A percentile compares a stretch with the other conserved stretches of the same genome.
These are phyloP conservation scores for Crassisporium funariophilum DNA, from an alignment of 768 basidiomycete genomes.

Conservation along the genomic window DNA sequence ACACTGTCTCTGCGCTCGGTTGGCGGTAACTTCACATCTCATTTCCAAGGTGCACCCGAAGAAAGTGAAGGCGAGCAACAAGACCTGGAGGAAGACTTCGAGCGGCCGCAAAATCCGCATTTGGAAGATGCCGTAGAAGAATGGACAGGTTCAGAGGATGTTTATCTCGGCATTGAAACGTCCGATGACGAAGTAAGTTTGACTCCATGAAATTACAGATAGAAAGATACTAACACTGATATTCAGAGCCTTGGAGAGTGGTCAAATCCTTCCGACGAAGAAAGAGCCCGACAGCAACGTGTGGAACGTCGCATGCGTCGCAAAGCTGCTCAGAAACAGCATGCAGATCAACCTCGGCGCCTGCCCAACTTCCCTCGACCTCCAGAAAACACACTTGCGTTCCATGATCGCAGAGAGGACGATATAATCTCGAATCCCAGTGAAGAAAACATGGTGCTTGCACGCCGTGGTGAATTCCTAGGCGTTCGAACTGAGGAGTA, in stretches of 20 bases:
- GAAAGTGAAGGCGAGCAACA: conserved; percentile 2
- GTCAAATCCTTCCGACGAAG: conserved; percentile 92
- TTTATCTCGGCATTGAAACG: conserved; percentile 46
- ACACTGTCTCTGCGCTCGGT: conserved; percentile 67
- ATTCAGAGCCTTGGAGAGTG: conserved; percentile 81
- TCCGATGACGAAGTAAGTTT: conserved; percentile 71
- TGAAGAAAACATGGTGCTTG: conserved; percentile 60
- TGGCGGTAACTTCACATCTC: conserved; percentile 49
- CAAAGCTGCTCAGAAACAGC: conserved; percentile 43
- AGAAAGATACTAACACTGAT: conserved; percentile 9
- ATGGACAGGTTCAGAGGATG: conserved; percentile 85
- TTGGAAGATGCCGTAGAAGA: conserved; percentile 59
- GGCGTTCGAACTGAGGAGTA: conserved; percentile 45
- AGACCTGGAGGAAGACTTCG: conserved; percentile 25
- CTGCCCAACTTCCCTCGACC: conserved; percentile 82
- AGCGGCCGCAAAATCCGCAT: conserved; percentile 21
- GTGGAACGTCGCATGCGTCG: conserved; percentile 64
- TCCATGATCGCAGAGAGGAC: conserved; percentile 42
- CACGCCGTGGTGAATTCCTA: conserved; percentile 42
- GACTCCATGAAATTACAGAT: neutral
- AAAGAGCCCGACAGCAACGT: conserved; percentile 71
- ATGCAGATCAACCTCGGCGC: conserved; percentile 64
- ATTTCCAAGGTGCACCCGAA: conserved; percentile 24
- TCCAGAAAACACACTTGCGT: conserved; percentile 51
- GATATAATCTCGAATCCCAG: conserved; percentile 88